These are phyloP conservation scores for Cryphonectria japonica DNA, from an alignment of 2,329 filamentous ascomycete genomes.

Conservation along the genomic window DNA sequence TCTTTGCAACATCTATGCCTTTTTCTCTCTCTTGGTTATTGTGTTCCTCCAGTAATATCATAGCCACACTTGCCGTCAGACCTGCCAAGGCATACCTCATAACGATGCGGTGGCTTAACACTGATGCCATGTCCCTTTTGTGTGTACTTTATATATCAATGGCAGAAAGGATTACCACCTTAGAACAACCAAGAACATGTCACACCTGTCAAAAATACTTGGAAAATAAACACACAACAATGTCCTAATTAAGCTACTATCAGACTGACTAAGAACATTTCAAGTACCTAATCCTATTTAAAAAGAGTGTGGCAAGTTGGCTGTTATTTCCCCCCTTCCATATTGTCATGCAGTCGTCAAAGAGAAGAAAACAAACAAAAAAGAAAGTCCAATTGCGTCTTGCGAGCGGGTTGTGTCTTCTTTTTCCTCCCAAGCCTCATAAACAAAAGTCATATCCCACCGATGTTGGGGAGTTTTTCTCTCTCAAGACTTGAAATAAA, in stretches of 20 bases:
- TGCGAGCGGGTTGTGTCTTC: slow-evolving; percentile 23
- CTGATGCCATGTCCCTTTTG: no score
- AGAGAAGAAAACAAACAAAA: background rate
- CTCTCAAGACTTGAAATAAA: background rate
- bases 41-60: background rate
- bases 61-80: background rate
- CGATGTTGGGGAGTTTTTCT: background rate
- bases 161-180: background rate
- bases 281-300: slow-evolving; percentile 8
- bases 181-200: background rate
- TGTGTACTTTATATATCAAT: background rate
- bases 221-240: background rate
- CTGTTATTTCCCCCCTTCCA: background rate
- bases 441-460: background rate
- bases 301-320: slow-evolving; percentile 26
- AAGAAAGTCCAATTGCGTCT: slow-evolving; percentile 14
- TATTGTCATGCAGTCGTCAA: slow-evolving; percentile 4
- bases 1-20: background rate
- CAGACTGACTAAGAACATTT: slow-evolving; percentile 10
- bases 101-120: no score
- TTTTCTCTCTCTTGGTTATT: background rate
- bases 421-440: slow-evolving; percentile 13
- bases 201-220: background rate
- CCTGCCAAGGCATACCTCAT: background rate
- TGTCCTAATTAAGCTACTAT: slow-evolving; percentile 19